A percentile compares a stretch with the other conserved stretches of the same genome.
Evolutionary conservation across 768 basidiomycete genomes (phyloP).

Genomic region (Scleroderma bovista): DNA sequence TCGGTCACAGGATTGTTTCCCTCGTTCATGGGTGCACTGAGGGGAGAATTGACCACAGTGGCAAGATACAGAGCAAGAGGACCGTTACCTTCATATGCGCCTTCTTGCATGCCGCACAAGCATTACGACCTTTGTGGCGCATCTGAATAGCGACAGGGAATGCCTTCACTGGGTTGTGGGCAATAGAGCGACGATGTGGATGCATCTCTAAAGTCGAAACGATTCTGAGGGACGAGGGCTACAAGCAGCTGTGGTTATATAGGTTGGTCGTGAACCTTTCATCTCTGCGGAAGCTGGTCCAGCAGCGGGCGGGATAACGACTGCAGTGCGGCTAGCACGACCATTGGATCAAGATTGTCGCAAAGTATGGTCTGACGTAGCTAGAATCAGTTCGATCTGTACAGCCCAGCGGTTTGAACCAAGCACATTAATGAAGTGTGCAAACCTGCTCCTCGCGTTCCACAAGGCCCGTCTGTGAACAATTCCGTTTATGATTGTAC

Average conservation of each 20-base stretch:
- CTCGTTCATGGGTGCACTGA: neutral
- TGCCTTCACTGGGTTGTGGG: neutral
- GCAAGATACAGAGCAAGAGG: neutral
- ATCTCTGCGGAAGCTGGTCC: neutral
- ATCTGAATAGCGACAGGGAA: neutral
- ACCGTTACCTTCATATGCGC: neutral
- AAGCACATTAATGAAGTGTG: slow-evolving; percentile 2
- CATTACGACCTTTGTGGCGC: neutral
- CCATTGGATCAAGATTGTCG: neutral
- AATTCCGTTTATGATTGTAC: neutral
- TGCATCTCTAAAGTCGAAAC: neutral
- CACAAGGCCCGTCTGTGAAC: neutral
- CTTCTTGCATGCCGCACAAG: neutral
- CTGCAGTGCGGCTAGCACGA: neutral
- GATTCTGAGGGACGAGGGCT: neutral
- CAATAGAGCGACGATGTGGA: neutral
- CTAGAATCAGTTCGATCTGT: neutral
- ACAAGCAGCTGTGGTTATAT: neutral
- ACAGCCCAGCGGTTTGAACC: neutral
- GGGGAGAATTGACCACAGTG: no score
- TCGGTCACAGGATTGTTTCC: neutral
- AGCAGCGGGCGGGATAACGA: neutral
- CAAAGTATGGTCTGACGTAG: neutral
- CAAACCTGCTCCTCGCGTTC: neutral
- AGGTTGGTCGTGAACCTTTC: neutral